Conservation (phyloP, 768 basidiomycete species). For the Boletus sensibilis region DNA sequence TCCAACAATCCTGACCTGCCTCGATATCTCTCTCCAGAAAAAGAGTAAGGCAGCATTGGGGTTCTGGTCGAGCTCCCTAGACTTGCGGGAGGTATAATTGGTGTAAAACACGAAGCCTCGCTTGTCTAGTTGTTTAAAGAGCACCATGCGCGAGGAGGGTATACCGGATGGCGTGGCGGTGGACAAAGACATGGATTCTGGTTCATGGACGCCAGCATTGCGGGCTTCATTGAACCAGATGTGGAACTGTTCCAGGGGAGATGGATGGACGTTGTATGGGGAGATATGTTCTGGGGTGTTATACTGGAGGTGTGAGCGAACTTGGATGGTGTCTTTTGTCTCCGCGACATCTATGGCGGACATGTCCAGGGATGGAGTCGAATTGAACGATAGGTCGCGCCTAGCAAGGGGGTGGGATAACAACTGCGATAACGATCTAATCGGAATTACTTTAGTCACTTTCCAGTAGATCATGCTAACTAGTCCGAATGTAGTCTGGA, state of each 20-base stretch:
- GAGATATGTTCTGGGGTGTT: slow-evolving; percentile 61
- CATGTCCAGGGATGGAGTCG: slow-evolving; percentile 15
- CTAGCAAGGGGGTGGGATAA: neutral
- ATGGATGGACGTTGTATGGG: slow-evolving; percentile 56
- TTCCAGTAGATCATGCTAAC: slow-evolving; percentile 5
- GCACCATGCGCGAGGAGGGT: slow-evolving; percentile 86
- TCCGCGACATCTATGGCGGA: slow-evolving; percentile 37
- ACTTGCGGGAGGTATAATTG: slow-evolving; percentile 94
- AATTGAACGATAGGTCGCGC: neutral
- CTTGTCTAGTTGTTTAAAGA: slow-evolving; percentile 87
- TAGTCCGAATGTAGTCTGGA: too few species aligned
- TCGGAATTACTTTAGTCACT: neutral
- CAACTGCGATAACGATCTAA: slow-evolving; percentile 14
- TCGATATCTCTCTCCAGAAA: slow-evolving; percentile 86
- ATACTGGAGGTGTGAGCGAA: slow-evolving; percentile 79
- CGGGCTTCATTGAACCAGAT: slow-evolving; percentile 77
- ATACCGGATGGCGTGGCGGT: slow-evolving; percentile 70
- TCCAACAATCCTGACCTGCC: slow-evolving; percentile 83
- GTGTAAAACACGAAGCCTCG: slow-evolving; percentile 96
- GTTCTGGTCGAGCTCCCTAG: slow-evolving; percentile 71
- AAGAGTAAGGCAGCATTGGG: slow-evolving; percentile 82
- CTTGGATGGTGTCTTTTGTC: slow-evolving; percentile 54
- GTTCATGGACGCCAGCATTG: slow-evolving; percentile 65
- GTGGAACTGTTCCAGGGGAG: slow-evolving; percentile 84
- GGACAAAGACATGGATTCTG: slow-evolving; percentile 86